Evolutionary conservation across 139 green algal genomes (phyloP).

Genomic region (Pleodorina starrii): DNA sequence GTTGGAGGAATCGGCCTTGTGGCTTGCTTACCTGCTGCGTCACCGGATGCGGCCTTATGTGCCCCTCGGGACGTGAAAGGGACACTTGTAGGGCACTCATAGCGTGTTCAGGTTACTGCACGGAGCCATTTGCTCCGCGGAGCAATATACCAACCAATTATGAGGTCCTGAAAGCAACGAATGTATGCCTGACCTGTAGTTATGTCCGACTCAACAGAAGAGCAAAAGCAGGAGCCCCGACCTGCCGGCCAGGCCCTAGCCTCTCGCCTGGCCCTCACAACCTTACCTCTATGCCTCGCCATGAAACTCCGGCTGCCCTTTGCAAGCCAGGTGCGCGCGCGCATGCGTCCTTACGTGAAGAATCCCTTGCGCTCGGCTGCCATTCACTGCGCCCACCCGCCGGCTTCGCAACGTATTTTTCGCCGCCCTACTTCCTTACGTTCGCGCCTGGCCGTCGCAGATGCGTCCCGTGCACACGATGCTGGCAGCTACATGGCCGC

Average conservation of each 20-base stretch:
- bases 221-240: not conserved
- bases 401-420: not conserved
- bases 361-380: too few relatives aligned
- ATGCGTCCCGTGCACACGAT: not conserved
- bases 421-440: not conserved
- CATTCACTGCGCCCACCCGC: not conserved
- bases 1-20: too few relatives aligned
- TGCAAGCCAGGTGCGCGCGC: not conserved
- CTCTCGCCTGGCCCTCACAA: not conserved
- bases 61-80: too few relatives aligned
- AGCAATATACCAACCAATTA: too few relatives aligned
- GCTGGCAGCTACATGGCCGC: not conserved
- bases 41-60: too few relatives aligned
- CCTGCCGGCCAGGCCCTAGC: not conserved
- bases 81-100: too few relatives aligned
- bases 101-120: too few relatives aligned
- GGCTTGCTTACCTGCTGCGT: too few relatives aligned
- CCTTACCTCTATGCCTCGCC: not conserved
- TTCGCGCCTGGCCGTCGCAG: not conserved
- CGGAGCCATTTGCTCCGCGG: too few relatives aligned
- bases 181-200: not conserved
- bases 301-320: not conserved
- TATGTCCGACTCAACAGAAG: too few relatives aligned
- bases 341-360: not conserved
- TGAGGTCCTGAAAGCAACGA: not conserved